Evolutionary conservation across 257 asterid genomes (phyloP), one percentile per base, ranked within the genome.

Genomic region (Gentiana straminea): DNA sequence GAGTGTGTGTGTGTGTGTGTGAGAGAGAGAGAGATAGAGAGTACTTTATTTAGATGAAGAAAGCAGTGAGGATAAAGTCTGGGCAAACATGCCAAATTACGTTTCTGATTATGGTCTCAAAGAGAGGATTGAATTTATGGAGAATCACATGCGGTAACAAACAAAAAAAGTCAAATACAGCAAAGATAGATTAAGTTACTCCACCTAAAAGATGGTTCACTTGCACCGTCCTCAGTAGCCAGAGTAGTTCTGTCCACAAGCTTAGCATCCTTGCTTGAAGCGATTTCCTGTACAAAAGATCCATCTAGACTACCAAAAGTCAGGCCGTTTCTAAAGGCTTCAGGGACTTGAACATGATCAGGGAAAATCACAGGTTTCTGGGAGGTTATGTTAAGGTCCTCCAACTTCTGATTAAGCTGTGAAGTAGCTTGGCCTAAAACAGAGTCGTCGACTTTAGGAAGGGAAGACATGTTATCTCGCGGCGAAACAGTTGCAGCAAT

Each of bases 241-340:
- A 70, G 53, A 55, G n/a, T 54, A 49, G 80, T 55, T 43, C 58
- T 55, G 51, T 68, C 71, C 49, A 38, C 63, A 46, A 47, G 38
- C 35, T 32, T 33, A 8, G 76, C 55, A 54, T 58, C 70, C 62
- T 68, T 64, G 43, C 49, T 47, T 5, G 35, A 53, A 41, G 44
- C 61, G 58, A 58, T 59, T 51, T 54, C 62, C 38, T 59, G 64
- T 62, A 54, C 77, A 37, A 49, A 33, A 58, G 58, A 63, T 63
- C 69, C 70, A 67, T 75, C 77, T 63, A 79, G 58, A 68, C 83
- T 83, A 56, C 93, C 93, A 55, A 83, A 83, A 52, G 75, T 77
- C 71, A 83, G 52, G 11, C 71, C 66, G 2, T 51, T 73, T 69
- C 60, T 73, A 32, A 68, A 63, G 38, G 70, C 79, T 59, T 83